Conservation (phyloP, 2,329 filamentous ascomycete genomes). For the Trichothecium roseum region DNA sequence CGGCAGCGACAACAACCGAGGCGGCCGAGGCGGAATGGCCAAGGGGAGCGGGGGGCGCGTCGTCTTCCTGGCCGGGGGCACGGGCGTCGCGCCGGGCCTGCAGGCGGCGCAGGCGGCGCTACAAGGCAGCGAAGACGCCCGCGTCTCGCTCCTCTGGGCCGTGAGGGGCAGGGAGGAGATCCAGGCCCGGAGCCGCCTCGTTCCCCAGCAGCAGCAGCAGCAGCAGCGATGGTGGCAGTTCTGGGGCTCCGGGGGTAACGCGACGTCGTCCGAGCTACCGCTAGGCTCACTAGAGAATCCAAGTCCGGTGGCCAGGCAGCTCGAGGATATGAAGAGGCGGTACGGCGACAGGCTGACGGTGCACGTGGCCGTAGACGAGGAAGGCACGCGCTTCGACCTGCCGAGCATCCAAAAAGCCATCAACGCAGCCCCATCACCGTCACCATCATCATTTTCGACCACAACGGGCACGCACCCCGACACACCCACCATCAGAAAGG, state of each 20-base stretch:
- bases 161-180: slow-evolving; percentile 49
- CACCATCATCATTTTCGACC: slow-evolving; percentile 4
- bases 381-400: slow-evolving; percentile 55
- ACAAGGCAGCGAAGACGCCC: slow-evolving; percentile 17
- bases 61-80: slow-evolving; percentile 84
- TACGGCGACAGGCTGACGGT: slow-evolving; percentile 50
- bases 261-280: slow-evolving; percentile 9
- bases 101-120: slow-evolving; percentile 62
- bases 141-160: slow-evolving; percentile 74
- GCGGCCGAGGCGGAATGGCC: too few species aligned
- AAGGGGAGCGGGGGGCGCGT: slow-evolving; percentile 39
- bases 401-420: slow-evolving; percentile 29
- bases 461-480: background rate
- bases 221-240: slow-evolving; percentile 17
- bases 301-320: slow-evolving; percentile 47
- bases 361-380: slow-evolving; percentile 74
- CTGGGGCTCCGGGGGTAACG: slow-evolving; percentile 8
- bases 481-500: slow-evolving; percentile 7
- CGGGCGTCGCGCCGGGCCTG: slow-evolving; percentile 81
- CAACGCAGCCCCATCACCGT: slow-evolving; percentile 1
- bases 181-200: too few species aligned
- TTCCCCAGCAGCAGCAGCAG: too few species aligned
- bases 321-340: slow-evolving; percentile 44
- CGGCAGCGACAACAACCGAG: too few species aligned
- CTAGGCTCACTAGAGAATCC: slow-evolving; percentile 11